Evolutionary conservation across 2,329 filamentous ascomycete genomes (phyloP).

Genomic region (Rutstroemia sp.): DNA sequence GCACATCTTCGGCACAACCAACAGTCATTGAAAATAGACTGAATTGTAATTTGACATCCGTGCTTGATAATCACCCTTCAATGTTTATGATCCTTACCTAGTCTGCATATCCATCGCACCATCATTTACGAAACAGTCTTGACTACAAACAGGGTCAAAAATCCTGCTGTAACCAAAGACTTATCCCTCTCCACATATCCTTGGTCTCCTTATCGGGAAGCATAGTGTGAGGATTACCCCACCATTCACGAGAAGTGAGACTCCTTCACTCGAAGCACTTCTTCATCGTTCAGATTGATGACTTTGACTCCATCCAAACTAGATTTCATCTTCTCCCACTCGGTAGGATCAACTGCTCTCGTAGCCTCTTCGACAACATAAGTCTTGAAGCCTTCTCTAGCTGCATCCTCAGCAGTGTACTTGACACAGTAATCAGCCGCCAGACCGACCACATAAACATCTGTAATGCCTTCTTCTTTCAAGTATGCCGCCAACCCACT

Average conservation of each 20-base stretch:
- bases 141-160: too few relatives aligned
- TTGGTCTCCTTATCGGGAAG: too few relatives aligned
- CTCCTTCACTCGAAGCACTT: slow-evolving; percentile 43
- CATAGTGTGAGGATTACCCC: neutral
- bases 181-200: neutral
- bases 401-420: slow-evolving; percentile 71
- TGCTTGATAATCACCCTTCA: slow-evolving; percentile 46
- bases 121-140: too few relatives aligned
- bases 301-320: slow-evolving; percentile 52
- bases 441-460: slow-evolving; percentile 80
- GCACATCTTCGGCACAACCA: slow-evolving; percentile 99
- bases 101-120: neutral
- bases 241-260: neutral
- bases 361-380: slow-evolving; percentile 75
- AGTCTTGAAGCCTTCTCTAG: slow-evolving; percentile 65
- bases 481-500: slow-evolving; percentile 57
- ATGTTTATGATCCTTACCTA: neutral
- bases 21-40: slow-evolving; percentile 71
- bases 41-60: slow-evolving; percentile 99
- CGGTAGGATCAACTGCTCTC: slow-evolving; percentile 56
- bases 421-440: slow-evolving; percentile 88
- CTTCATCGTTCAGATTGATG: slow-evolving; percentile 47
- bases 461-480: slow-evolving; percentile 51
- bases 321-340: slow-evolving; percentile 51
- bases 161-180: too few relatives aligned